A percentile compares a stretch with the other conserved stretches of the same genome.
Evolutionary conservation across 192 early-diverging fungal genomes (phyloP).

Genomic region (Geosiphon pyriformis): DNA sequence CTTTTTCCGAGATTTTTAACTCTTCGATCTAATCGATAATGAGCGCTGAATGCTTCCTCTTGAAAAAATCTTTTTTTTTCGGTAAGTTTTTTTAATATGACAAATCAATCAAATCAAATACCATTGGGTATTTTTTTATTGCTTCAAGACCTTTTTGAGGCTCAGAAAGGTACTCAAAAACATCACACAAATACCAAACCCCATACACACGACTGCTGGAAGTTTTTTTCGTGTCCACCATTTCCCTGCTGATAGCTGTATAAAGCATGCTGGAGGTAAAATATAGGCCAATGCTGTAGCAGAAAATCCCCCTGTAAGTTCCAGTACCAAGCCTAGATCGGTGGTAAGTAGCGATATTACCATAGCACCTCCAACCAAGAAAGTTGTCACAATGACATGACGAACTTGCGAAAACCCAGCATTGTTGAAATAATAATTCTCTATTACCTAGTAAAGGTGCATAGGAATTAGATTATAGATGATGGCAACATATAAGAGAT

Average conservation of each 20-base stretch:
- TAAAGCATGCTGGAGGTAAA: constrained; percentile 75
- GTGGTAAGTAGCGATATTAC: constrained; percentile 68
- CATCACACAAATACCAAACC: constrained; percentile 71
- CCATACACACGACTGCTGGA: constrained; percentile 63
- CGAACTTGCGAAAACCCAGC: constrained; percentile 48
- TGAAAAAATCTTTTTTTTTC: no score
- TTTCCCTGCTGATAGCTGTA: constrained; percentile 62
- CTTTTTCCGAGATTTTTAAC: no score
- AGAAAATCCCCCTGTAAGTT: constrained; percentile 83
- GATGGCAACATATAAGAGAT: constrained; percentile 1
- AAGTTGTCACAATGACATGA: constrained; percentile 67
- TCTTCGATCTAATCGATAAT: no score
- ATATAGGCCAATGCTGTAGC: constrained; percentile 87
- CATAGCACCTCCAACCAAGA: constrained; percentile 56
- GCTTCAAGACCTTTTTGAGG: constrained; percentile 31
- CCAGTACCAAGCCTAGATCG: constrained; percentile 79
- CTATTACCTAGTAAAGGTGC: constrained; percentile 46
- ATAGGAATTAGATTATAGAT: constrained; percentile 15
- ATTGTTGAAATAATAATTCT: constrained; percentile 54
- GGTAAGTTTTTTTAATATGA: no score
- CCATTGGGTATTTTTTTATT: no score
- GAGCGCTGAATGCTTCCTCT: no score
- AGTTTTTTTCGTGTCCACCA: constrained; percentile 52
- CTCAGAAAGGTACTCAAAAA: constrained; percentile 56
- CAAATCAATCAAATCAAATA: no score